Base-by-base conservation (phyloP, 1,284 basidiomycete genomes). In the Irpex rosettiformis region DNA sequence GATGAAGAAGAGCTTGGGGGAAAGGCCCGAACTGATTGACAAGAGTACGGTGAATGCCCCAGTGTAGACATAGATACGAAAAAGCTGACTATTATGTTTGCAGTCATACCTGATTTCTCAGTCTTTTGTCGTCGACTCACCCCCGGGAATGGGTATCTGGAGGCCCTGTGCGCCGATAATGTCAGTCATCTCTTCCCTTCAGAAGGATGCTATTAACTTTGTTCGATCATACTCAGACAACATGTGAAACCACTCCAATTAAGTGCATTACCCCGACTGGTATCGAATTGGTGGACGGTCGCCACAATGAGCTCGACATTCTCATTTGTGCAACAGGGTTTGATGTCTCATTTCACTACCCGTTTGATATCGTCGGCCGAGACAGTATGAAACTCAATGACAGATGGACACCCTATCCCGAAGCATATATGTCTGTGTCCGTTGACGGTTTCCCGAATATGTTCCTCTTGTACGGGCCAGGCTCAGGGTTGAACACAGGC, bases 71-170 rank as follows among this genome's bases (percentile, higher is more conserved):
- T n/a, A n/a, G n/a, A n/a, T n/a, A n/a, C n/a, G n/a, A n/a, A n/a
- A n/a, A n/a, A n/a, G 7, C 10, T 22, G 24, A n/a, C 8, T 8
- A 21, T 11, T 11, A 11, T 57, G 11, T 13, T 13, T 13, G 22
- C 52, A 85, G 83, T 86, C 10, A 73, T 86, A 18, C 85, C 85
- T 2, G 75, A 78, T 52, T 87, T 87, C 64, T 72, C 79, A 3
- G 79, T 84, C 8, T 77, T 73, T 6, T 87, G 84, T 67, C 75
- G 83, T 30, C 75, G 86, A 45, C 69, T 86, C 33, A 88, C 86
- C 0, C 85, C 85, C 1, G 86, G 84, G 0, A 83, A 83, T 30
- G 84, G 85, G 2, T 88, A 85, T 66, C 73, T 88, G 24, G 84
- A 87, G 65, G 81, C 86, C 0, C 68, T 88, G 4, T 81, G 79